Evolutionary conservation across 352 stramenopile genomes (phyloP).

Genomic region (Phytophthora constricta): DNA sequence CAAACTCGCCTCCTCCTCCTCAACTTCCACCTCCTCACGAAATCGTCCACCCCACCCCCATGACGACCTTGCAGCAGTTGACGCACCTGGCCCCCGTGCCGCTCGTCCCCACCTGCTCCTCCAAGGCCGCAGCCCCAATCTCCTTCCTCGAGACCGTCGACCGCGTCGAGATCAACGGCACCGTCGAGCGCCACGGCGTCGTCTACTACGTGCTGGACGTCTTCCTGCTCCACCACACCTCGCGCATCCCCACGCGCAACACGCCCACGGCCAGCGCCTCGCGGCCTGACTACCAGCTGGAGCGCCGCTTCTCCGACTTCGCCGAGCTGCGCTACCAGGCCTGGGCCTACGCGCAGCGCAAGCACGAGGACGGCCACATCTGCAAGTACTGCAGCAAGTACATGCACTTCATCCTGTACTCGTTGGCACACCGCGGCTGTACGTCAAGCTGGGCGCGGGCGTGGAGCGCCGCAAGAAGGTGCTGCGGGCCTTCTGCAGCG

Average conservation of each 20-base stretch:
- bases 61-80: conserved; percentile 56
- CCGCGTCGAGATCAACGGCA: conserved; percentile 50
- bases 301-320: conserved; percentile 58
- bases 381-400: conserved; percentile 59
- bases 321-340: conserved; percentile 49
- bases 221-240: conserved; percentile 62
- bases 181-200: conserved; percentile 44
- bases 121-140: conserved; percentile 36
- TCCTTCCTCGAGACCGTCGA: conserved; percentile 52
- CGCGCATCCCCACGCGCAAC: conserved; percentile 61
- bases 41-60: background rate
- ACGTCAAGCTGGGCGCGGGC: conserved; percentile 42
- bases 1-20: too few species aligned
- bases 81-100: conserved; percentile 68
- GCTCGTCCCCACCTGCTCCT: conserved; percentile 40
- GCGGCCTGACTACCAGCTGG: conserved; percentile 48
- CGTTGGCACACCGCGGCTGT: conserved; percentile 44
- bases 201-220: conserved; percentile 61
- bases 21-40: background rate
- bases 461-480: conserved; percentile 47
- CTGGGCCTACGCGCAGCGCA: conserved; percentile 46
- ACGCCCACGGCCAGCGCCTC: conserved; percentile 30
- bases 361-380: conserved; percentile 40
- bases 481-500: conserved; percentile 45
- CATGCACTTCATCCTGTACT: conserved; percentile 66